These are phyloP conservation scores for Taphrina deformans DNA, from an alignment of 1,139 yeast genomes.

Conservation along the genomic window DNA sequence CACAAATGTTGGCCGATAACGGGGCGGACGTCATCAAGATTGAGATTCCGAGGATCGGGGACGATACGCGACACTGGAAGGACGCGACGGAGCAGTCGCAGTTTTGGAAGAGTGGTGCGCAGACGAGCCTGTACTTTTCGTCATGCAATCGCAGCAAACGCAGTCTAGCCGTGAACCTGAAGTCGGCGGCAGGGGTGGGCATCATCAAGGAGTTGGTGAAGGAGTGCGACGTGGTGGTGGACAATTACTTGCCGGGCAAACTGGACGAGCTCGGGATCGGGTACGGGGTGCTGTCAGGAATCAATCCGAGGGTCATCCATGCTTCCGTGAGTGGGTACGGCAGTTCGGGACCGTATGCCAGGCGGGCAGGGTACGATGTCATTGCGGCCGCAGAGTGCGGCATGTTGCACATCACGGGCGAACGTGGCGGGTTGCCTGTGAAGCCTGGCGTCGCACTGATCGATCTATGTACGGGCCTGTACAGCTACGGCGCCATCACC, in stretches of 20 bases:
- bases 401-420: constrained; percentile 52
- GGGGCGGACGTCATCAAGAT: constrained; percentile 49
- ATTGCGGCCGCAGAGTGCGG: constrained; percentile 54
- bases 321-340: constrained; percentile 49
- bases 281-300: constrained; percentile 43
- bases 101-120: constrained; percentile 33
- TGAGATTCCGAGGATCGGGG: constrained; percentile 51
- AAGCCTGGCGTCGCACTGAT: constrained; percentile 53
- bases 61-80: constrained; percentile 52
- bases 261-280: constrained; percentile 47
- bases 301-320: constrained; percentile 45
- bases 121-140: constrained; percentile 49
- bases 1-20: constrained; percentile 46
- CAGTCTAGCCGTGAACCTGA: constrained; percentile 48
- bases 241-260: constrained; percentile 50
- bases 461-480: constrained; percentile 50
- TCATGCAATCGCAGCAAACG: constrained; percentile 49
- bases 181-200: constrained; percentile 45
- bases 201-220: constrained; percentile 44
- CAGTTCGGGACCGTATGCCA: constrained; percentile 47
- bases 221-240: constrained; percentile 49
- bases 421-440: constrained; percentile 49
- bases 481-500: constrained; percentile 48
- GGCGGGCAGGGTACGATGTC: constrained; percentile 50
- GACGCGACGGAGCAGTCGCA: constrained; percentile 33